phyloP scores from a whole-genome alignment of 352 stramenopile species.

The Salisapilia sapeloensis region DNA sequence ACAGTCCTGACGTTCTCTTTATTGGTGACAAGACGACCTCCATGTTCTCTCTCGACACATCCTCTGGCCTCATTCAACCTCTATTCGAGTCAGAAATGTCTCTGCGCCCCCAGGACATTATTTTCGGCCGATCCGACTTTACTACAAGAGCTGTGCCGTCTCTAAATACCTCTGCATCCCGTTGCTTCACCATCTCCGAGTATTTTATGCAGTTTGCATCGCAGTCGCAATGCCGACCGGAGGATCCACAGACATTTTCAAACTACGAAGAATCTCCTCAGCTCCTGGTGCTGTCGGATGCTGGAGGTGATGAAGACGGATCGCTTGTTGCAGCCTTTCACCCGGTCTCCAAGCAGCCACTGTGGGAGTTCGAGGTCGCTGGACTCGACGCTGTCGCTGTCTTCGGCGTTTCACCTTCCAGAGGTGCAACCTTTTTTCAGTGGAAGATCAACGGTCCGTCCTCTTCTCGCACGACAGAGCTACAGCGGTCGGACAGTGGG shows the following conservation, averaged over 20 bases:
- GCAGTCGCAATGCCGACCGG: conserved; percentile 21
- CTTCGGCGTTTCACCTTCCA: conserved; percentile 31
- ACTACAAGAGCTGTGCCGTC: conserved; percentile 44
- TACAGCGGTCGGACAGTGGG: no score
- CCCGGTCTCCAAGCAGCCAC: conserved; percentile 38
- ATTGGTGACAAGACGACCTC: conserved; percentile 63
- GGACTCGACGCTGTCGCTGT: conserved; percentile 59
- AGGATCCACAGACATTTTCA: conserved; percentile 5
- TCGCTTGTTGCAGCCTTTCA: conserved; percentile 59
- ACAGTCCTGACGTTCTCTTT: conserved; percentile 36
- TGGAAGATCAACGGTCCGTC: conserved; percentile 60
- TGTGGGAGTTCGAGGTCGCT: conserved; percentile 59
- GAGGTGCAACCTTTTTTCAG: conserved; percentile 40
- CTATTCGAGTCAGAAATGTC: conserved; percentile 10
- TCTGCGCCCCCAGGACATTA: conserved; percentile 12
- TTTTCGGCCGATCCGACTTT: conserved; percentile 65
- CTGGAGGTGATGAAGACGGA: conserved; percentile 26
- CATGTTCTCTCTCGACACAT: conserved; percentile 48
- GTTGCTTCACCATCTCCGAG: conserved; percentile 70
- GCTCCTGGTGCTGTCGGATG: conserved; percentile 32
- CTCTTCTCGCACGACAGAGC: no score
- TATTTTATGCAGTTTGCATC: conserved; percentile 67
- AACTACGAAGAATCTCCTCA: conserved; percentile 11
- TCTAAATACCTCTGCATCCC: conserved; percentile 30
- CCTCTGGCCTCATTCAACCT: conserved; percentile 35